Conservation (phyloP, 2,329 filamentous ascomycete genomes). For the Neonectria sp. region DNA sequence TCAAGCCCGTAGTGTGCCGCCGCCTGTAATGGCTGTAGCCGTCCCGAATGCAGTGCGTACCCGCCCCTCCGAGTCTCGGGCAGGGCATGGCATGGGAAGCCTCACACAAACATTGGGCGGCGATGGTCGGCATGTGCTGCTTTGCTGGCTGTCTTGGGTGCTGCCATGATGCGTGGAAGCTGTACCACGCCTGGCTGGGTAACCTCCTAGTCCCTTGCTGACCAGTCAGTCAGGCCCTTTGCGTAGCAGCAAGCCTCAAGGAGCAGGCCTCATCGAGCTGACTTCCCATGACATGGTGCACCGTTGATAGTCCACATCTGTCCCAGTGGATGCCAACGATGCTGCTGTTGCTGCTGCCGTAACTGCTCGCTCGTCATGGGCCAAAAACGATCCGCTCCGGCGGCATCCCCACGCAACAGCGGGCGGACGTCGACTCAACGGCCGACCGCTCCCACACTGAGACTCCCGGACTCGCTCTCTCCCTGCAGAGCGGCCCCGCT, state of each 20-base stretch:
- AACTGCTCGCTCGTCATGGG: no score
- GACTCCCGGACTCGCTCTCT: conserved; percentile 7
- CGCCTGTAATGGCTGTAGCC: conserved; percentile 7
- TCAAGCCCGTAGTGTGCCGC: conserved; percentile 14
- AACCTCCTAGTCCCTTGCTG: conserved; percentile 9
- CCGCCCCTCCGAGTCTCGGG: conserved; percentile 10
- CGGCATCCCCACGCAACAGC: not conserved
- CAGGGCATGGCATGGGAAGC: not conserved
- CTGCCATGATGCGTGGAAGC: conserved; percentile 8
- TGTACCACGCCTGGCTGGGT: conserved; percentile 8
- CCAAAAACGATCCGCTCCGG: not conserved
- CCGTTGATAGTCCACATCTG: conserved; percentile 1
- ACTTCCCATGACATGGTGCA: conserved; percentile 7
- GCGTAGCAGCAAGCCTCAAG: conserved; percentile 14
- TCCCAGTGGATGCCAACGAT: not conserved
- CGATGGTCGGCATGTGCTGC: conserved; percentile 12
- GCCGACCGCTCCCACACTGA: conserved; percentile 2
- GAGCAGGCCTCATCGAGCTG: not conserved
- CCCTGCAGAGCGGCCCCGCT: conserved; percentile 23
- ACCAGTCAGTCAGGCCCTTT: conserved; percentile 21
- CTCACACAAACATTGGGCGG: conserved; percentile 26
- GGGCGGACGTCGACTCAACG: not conserved
- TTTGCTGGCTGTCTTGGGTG: conserved; percentile 4
- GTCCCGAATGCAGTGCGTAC: not conserved
- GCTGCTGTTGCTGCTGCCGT: not conserved